Evolutionary conservation across 164 flowering plant species (phyloP), one percentile per base, ranked within the genome.

Genomic region (Litsea cubeba): DNA sequence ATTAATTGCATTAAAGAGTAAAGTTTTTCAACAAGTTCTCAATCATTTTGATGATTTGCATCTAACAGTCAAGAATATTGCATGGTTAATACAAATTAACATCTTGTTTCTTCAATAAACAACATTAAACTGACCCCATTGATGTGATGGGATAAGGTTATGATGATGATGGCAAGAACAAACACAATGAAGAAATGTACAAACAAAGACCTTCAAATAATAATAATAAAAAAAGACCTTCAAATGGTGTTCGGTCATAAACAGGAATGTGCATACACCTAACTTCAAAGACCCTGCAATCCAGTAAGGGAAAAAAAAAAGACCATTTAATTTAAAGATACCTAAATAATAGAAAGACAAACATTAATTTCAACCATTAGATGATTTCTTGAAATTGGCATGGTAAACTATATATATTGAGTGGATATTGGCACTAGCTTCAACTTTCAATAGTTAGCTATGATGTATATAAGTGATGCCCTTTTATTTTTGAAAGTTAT

Each of bases 181-280:
- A 54, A 15, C n/a, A 54, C 5, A 15, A 15, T 64, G 11, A 67
- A 8, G n/a, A 32, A 28, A 20, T 17, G 14, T 10, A 28, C 28
- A 28, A 32, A 28, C 0, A 35, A 3, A 67, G 46, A 93, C 98
- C n/a, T n/a, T n/a, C n/a, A n/a, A n/a, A n/a, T n/a, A n/a, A n/a
- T n/a, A n/a, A n/a, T n/a, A n/a, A n/a, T n/a, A n/a, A n/a, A n/a
- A n/a, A n/a, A n/a, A n/a, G n/a, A n/a, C n/a, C 98, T 89, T 87
- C 89, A 85, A 93, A 91, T 74, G 98, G 90, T 18, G 97, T 95
- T 64, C 95, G 87, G 78, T 95, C 97, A 73, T 81, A 57, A 72
- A 87, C 85, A 74, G 98, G 99, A 82, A 95, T 88, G 68, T 95
- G 99, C 90, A 95, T 74, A 86, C 99, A 91, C 79, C 97, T 77